These are phyloP conservation scores for Echeveria elegans DNA, from an alignment of 164 flowering plant genomes.

Conservation along the genomic window DNA sequence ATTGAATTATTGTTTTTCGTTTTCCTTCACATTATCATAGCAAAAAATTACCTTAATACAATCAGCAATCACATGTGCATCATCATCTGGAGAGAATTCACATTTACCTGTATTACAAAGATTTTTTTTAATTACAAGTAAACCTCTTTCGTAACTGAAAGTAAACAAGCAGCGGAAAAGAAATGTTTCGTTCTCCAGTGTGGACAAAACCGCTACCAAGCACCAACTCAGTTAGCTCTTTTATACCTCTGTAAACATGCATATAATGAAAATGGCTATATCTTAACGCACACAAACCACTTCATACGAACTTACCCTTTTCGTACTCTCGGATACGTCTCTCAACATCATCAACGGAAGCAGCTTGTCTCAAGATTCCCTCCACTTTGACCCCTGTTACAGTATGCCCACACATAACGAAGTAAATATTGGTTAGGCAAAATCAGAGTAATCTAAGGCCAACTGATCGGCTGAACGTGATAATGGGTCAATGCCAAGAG, in stretches of 20 bases:
- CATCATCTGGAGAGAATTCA: constrained; percentile 78
- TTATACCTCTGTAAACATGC: not conserved
- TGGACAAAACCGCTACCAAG: not conserved
- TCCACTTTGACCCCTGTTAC: constrained; percentile 65
- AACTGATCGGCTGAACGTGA: too few relatives aligned
- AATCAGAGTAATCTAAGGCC: too few relatives aligned
- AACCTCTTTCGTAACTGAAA: not conserved
- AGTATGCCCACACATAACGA: too few relatives aligned
- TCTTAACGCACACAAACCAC: not conserved
- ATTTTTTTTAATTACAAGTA: not conserved
- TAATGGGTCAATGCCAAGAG: too few relatives aligned
- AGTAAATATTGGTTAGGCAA: too few relatives aligned
- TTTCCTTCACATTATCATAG: not conserved
- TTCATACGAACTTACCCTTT: constrained; percentile 44
- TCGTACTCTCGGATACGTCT: constrained; percentile 76
- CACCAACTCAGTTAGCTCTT: not conserved
- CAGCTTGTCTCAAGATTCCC: constrained; percentile 95
- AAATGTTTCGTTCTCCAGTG: not conserved
- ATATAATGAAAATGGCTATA: not conserved
- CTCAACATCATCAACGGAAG: constrained; percentile 92
- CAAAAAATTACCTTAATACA: constrained; percentile 68
- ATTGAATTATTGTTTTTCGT: too few relatives aligned
- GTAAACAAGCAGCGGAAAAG: not conserved
- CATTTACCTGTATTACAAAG: constrained; percentile 43
- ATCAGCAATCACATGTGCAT: constrained; percentile 89